These are phyloP conservation scores for Fermentozyma sake DNA, from an alignment of 1,139 yeast genomes.

Conservation along the genomic window DNA sequence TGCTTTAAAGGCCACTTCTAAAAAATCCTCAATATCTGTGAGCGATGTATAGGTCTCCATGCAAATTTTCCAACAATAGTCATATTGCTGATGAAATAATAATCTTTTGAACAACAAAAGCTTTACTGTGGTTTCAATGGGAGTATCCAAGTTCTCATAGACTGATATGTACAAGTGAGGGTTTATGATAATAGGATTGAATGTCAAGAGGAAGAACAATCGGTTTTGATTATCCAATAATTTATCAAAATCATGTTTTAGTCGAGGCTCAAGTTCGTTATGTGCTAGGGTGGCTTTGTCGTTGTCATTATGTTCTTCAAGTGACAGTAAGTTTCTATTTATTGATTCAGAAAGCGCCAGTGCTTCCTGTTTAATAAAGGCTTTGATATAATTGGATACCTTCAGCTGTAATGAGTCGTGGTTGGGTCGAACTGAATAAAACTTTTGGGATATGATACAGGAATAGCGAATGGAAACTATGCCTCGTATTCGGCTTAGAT, in stretches of 20 bases:
- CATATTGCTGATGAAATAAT: slow-evolving; percentile 28
- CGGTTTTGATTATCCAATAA: slow-evolving; percentile 28
- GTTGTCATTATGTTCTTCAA: slow-evolving; percentile 1
- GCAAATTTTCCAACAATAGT: slow-evolving; percentile 27
- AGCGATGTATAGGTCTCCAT: slow-evolving; percentile 25
- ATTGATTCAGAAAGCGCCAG: slow-evolving; percentile 5
- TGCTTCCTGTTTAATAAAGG: slow-evolving; percentile 7
- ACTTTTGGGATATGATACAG: no score
- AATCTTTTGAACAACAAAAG: slow-evolving; percentile 23
- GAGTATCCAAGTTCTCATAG: slow-evolving; percentile 14
- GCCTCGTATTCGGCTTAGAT: slow-evolving; percentile 1
- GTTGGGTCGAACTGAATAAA: no score
- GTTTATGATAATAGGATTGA: slow-evolving; percentile 30
- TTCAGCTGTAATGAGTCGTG: slow-evolving; percentile 4
- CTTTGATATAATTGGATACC: slow-evolving; percentile 7
- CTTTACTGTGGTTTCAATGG: slow-evolving; percentile 18
- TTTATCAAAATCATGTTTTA: slow-evolving; percentile 14
- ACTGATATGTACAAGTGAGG: slow-evolving; percentile 24
- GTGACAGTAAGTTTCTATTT: slow-evolving; percentile 3
- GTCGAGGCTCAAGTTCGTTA: slow-evolving; percentile 9
- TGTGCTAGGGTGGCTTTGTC: not conserved
- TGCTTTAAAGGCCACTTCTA: slow-evolving; percentile 21
- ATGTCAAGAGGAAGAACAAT: slow-evolving; percentile 25
- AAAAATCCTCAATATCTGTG: slow-evolving; percentile 34
- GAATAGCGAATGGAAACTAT: no score